Base-by-base conservation (phyloP, 768 basidiomycete species). In the Leccinum olivaceopallidum region DNA sequence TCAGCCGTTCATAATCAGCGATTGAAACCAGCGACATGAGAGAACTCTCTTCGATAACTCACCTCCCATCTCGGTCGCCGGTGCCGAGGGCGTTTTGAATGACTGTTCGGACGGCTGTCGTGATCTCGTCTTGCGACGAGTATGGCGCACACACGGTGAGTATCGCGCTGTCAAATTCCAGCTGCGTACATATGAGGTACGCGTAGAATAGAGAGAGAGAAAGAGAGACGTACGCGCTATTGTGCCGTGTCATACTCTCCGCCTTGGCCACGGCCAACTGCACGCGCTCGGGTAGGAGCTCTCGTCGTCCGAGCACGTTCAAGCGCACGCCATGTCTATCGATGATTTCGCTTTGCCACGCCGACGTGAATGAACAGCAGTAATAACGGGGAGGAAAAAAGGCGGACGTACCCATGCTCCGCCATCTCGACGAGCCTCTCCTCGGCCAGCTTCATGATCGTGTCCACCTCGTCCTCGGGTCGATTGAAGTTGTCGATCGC, bases 401-500 rank as follows among this genome's bases (percentile, higher is more conserved):
- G 58, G 47, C 18, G 12, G 18, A 76, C 87, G 57, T 68, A 97
- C 96, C 93, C 95, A 65, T 92, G 83, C 60, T 81, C 67, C 55
- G 87, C 89, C 18, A 98, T 78, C 72, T 96, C 92, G 37, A 87
- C 70, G 30, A 98, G 80, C 34, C 8, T 34, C 53, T 22, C 53
- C 53, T 54, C 53, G 7, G 53, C 53, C 53, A 99, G 73, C n/a
- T 77, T 73, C 94, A 99, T 94, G 66, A 98, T 80, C 2, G 86
- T 85, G 24, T 89, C 85, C 2, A 99, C 94, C 72, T 99, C 97
- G 5, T 88, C 88, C 57, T 83, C 78, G 1, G 89, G 82, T 22
- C 97, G 84, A 62, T 92, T 92, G 78, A 98, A 98, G 76, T 98
- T 99, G 67, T 98, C 96, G 61, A 98, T 94, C 2, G 95, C 85